Base-by-base conservation (phyloP, 768 basidiomycete genomes). In the Phlebiopsis gigantea region DNA sequence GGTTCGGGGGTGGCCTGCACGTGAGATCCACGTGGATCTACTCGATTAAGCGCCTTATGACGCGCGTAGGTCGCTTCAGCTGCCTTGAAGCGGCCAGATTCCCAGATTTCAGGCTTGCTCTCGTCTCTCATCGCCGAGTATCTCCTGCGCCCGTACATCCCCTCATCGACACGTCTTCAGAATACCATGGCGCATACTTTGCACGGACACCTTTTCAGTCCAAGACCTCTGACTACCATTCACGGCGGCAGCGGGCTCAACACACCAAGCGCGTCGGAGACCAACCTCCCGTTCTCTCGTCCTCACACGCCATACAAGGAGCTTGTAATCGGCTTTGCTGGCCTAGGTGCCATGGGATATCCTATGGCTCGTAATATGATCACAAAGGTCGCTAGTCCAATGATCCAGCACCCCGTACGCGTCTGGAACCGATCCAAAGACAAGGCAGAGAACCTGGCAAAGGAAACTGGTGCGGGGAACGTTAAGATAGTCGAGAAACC, bases 331-430 rank as follows among this genome's bases (percentile, higher is more conserved):
- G 84, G 82, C 1, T 79, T 77, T 65, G 66, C 72, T 62, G 77
- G 75, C 3, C 70, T 86, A 15, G 85, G 87, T 21, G 79, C 80
- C 21, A 89, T 92, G 82, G 90, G 88, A 9, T 81, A 76, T 63
- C 69, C 75, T 19, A 93, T 94, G 88, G 88, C 87, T 5, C 77
- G 78, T 34, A 96, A 95, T 69, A 77, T 96, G 30, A 89, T 88
- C 30, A 81, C 71, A 43, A 73, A 78, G 61, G 76, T 71, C 45
- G 69, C 71, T 19, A 62, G 71, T 4, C 72, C 68, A 31, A 66
- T 65, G 14, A 68, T 65, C 2, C 63, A 75, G 30, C 73, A 75
- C 0, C 83, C 90, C 3, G 66, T 94, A 49, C 68, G 86, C 31
- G 77, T 95, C 8, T 93, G 82, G 76, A 96, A 94, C 66, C 81